phyloP scores from a whole-genome alignment of 164 flowering plant genomes.

The Tinospora cordifolia region DNA sequence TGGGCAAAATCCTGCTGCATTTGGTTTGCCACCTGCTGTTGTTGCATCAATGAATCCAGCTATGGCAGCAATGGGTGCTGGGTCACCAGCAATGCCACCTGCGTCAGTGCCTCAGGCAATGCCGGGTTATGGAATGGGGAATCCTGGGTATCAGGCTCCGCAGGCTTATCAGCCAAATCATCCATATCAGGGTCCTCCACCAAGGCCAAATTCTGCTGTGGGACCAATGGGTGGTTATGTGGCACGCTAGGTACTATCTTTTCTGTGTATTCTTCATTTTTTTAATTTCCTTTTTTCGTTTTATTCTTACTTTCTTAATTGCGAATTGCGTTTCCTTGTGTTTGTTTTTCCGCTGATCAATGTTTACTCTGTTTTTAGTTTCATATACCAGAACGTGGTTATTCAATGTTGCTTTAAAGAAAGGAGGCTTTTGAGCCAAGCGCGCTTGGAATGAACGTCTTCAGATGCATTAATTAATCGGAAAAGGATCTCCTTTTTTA shows the following conservation, averaged over 20 bases:
- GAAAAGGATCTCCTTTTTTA: slow-evolving; percentile 19
- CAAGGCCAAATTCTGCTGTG: slow-evolving; percentile 17
- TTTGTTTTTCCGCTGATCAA: slow-evolving; percentile 14
- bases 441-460: slow-evolving; percentile 25
- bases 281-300: not conserved
- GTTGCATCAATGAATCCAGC: slow-evolving; percentile 25
- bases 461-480: slow-evolving; percentile 21
- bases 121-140: slow-evolving; percentile 24
- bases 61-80: slow-evolving; percentile 17
- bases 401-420: slow-evolving; percentile 33
- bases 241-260: slow-evolving; percentile 23
- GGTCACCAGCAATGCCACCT: slow-evolving; percentile 5
- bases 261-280: not conserved
- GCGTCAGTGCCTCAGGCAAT: slow-evolving; percentile 5
- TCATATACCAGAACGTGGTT: slow-evolving; percentile 24
- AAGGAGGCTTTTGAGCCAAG: slow-evolving; percentile 23
- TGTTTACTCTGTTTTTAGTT: slow-evolving; percentile 21
- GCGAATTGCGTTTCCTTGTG: not conserved
- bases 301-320: not conserved
- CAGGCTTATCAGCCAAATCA: slow-evolving; percentile 18
- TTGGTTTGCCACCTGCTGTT: slow-evolving; percentile 21
- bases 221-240: slow-evolving; percentile 20
- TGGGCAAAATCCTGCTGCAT: slow-evolving; percentile 33
- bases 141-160: slow-evolving; percentile 16
- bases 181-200: slow-evolving; percentile 14